Base-by-base conservation (phyloP, 2,329 filamentous ascomycete genomes). In the Fusarium subtropicale region DNA sequence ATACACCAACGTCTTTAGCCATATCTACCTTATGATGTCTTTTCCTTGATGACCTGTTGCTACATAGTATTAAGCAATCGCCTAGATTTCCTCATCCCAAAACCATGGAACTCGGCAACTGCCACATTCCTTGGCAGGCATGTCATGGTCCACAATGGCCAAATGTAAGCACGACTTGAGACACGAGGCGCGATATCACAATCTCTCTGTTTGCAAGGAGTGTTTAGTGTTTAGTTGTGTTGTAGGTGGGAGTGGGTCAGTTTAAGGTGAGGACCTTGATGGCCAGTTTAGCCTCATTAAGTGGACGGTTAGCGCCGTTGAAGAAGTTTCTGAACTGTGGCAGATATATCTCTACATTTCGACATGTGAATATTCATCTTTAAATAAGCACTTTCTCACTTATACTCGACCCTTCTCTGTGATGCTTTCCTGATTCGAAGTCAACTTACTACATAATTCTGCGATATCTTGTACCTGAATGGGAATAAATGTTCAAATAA, bases 201-300 rank as follows among this genome's bases (percentile, higher is more conserved):
- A 34, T 46, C 10, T 62, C 45, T 45, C 42, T 39, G 12, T 39
- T 39, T 39, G 13, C n/a, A n/a, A 22, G 36, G 11, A 39, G 36
- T n/a, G 34, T n/a, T 36, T 7, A 5, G 31, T 64, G 20, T 30
- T 30, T 31, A 47, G 42, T n/a, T 60, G 33, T 47, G 36, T 58
- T 47, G 54, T 56, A 42, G 52, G 56, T 57, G 45, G 52, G 56
- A 63, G 71, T 75, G 73, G 73, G 73, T 75, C 73, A 59, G 47
- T 59, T 66, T 72, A 72, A 74, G 70, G 73, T 74, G 73, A 75
- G 73, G 54, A 75, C 73, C 73, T 71, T 74, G 73, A 75, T 75
- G 73, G 73, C 65, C 67, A 60, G 58, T 24, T 60, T 69, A 60
- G 69, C 58, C 46, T 47, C 47, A 53, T 55, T 20, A 33, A 56